phyloP scores from a whole-genome alignment of 345 rosid species.

The Gossypium mustelinum region DNA sequence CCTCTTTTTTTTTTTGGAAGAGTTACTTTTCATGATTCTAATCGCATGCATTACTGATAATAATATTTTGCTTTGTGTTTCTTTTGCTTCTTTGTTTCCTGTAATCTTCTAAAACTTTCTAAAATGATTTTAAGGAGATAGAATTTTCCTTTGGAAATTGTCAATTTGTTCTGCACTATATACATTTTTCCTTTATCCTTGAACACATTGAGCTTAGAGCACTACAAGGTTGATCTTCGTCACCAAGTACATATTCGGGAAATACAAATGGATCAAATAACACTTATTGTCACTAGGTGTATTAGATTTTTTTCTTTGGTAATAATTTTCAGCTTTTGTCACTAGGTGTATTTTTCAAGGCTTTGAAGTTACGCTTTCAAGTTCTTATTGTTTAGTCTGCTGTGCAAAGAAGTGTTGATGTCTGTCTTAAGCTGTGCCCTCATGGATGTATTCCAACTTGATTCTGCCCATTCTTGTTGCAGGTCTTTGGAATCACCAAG shows the following conservation, averaged over 20 bases:
- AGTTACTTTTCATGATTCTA: background rate
- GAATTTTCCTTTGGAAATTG: background rate
- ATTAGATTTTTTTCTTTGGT: background rate
- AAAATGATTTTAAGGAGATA: background rate
- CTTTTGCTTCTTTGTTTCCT: background rate
- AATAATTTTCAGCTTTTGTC: background rate
- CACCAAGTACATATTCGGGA: background rate
- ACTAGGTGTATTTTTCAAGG: background rate
- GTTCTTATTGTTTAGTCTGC: background rate
- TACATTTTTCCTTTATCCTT: background rate
- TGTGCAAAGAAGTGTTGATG: background rate
- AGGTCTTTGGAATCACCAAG: constrained; percentile 85
- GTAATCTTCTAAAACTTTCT: constrained; percentile 1
- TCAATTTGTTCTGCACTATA: background rate
- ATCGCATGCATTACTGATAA: background rate
- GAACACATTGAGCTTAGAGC: background rate
- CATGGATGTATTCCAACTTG: background rate
- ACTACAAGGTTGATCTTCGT: background rate
- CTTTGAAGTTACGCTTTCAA: constrained; percentile 3
- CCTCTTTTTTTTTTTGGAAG: background rate
- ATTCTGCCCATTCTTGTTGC: constrained; percentile 21
- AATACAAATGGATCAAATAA: background rate
- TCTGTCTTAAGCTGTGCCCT: background rate
- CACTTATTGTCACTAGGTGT: background rate
- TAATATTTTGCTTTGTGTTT: background rate